Evolutionary conservation across 176 grass and related monocot species (phyloP).

Genomic region (Metroxylon sagu): DNA sequence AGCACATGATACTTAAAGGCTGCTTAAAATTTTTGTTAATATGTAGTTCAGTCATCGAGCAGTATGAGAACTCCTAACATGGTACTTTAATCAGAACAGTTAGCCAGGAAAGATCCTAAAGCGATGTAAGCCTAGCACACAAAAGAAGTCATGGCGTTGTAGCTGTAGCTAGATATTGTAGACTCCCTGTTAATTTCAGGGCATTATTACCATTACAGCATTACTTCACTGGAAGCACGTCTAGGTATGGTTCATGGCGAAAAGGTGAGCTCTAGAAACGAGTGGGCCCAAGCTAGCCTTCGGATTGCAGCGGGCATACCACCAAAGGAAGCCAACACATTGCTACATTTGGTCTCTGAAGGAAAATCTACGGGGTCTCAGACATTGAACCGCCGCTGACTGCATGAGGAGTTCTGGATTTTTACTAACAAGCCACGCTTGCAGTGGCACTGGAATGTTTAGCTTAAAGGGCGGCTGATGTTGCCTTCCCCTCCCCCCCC

Average conservation of each 20-base stretch:
- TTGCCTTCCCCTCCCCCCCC: no score
- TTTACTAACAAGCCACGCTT: conserved; percentile 36
- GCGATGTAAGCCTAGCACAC: conserved; percentile 68
- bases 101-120: conserved; percentile 33
- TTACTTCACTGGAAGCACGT: conserved; percentile 44
- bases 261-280: conserved; percentile 53
- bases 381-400: conserved; percentile 44
- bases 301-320: conserved; percentile 62
- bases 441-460: no score
- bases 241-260: conserved; percentile 59
- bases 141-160: conserved; percentile 81
- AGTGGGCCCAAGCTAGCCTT: conserved; percentile 78
- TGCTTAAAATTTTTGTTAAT: no score
- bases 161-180: conserved; percentile 60
- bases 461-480: no score
- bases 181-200: conserved; percentile 54
- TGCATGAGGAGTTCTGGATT: conserved; percentile 48
- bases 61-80: no score
- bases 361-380: conserved; percentile 43
- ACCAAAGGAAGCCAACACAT: conserved; percentile 65
- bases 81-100: conserved; percentile 26
- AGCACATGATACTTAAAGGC: no score
- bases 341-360: conserved; percentile 41
- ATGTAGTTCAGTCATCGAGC: no score
- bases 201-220: no score